phyloP scores from a whole-genome alignment of 1,284 basidiomycete species.

The Ganoderma sp. region DNA sequence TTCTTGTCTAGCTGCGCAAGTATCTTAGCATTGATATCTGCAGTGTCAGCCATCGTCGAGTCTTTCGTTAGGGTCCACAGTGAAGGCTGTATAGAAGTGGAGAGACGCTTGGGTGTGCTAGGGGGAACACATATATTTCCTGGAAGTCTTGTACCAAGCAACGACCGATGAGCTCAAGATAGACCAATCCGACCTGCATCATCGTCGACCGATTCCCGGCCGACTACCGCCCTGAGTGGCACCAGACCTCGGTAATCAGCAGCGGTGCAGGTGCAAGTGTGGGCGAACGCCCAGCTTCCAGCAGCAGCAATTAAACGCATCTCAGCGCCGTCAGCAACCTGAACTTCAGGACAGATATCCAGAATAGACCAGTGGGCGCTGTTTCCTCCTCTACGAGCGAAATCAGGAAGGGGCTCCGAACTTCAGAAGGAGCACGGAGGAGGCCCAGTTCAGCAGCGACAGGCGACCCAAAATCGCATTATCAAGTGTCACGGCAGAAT shows the following conservation, averaged over 20 bases:
- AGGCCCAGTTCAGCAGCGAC: too few relatives aligned
- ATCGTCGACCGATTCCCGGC: not conserved
- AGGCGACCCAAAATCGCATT: too few relatives aligned
- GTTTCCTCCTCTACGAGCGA: not conserved
- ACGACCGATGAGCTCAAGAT: too few relatives aligned
- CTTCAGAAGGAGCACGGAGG: not conserved
- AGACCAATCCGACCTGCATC: not conserved
- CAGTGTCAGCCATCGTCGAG: not conserved
- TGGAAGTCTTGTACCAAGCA: too few relatives aligned
- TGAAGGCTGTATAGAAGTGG: not conserved
- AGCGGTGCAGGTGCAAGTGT: not conserved
- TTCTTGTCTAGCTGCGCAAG: not conserved
- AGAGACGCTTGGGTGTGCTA: not conserved
- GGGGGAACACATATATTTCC: not conserved
- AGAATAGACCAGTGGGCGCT: not conserved
- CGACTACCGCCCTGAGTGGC: not conserved
- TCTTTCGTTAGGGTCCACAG: not conserved
- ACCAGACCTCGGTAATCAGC: not conserved
- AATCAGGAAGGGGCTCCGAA: not conserved
- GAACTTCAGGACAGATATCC: too few relatives aligned
- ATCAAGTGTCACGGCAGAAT: too few relatives aligned
- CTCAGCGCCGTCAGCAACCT: too few relatives aligned
- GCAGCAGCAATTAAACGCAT: too few relatives aligned
- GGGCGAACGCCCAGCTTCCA: not conserved
- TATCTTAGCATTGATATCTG: not conserved